Evolutionary conservation across 2,329 filamentous ascomycete species (phyloP).

Genomic region (Fusarium sp.): DNA sequence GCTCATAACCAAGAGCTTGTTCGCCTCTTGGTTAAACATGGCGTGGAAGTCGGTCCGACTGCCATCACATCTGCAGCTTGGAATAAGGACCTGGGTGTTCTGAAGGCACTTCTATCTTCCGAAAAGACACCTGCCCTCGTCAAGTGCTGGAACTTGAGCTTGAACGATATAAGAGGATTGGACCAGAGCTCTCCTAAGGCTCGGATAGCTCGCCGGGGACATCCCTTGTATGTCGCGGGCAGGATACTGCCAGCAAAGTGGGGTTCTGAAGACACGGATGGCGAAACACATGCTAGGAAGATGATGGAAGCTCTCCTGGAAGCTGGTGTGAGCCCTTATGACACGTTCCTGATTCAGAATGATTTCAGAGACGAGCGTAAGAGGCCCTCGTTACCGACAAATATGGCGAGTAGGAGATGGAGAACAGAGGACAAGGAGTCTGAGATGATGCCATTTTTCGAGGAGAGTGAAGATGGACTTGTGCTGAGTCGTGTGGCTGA

Average conservation of each 20-base stretch:
- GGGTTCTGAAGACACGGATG: no score
- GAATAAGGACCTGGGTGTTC: not conserved
- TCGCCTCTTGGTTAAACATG: conserved; percentile 23
- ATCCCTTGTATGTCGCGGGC: conserved; percentile 13
- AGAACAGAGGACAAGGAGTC: not conserved
- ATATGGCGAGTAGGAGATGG: conserved; percentile 7
- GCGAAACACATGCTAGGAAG: not conserved
- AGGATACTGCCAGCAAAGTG: not conserved
- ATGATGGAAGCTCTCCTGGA: conserved; percentile 15
- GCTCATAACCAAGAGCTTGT: not conserved
- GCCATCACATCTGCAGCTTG: conserved; percentile 4
- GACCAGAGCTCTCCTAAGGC: not conserved
- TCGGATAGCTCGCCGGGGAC: not conserved
- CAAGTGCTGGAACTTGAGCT: conserved; percentile 1
- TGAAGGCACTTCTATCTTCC: conserved; percentile 25
- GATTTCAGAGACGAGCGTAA: not conserved
- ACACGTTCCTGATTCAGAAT: not conserved
- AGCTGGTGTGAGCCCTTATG: conserved; percentile 19
- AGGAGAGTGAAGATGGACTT: not conserved
- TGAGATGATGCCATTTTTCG: not conserved
- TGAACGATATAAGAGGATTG: not conserved
- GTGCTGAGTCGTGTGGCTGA: not conserved
- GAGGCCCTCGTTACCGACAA: conserved; percentile 2
- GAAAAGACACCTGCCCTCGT: not conserved
- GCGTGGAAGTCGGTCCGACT: conserved; percentile 15